phyloP scores from a whole-genome alignment of 768 basidiomycete species.

The Boletus eberwhitei region DNA sequence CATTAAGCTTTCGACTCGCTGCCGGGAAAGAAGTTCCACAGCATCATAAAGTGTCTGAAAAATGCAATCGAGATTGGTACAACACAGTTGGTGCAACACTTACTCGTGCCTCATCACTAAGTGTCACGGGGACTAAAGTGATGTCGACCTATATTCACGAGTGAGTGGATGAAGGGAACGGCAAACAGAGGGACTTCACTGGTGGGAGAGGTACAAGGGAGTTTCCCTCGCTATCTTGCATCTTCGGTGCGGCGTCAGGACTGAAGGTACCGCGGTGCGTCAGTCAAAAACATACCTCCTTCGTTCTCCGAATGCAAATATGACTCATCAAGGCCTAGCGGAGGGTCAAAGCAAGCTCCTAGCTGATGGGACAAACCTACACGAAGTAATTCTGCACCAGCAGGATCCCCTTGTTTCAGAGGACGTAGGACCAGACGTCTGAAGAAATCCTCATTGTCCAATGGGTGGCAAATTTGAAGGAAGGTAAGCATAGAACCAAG shows the following conservation, averaged over 20 bases:
- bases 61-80: background rate
- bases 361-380: slow-evolving; percentile 37
- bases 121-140: slow-evolving; percentile 66
- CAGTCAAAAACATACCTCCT: slow-evolving; percentile 50
- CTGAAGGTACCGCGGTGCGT: background rate
- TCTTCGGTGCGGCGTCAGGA: slow-evolving; percentile 42
- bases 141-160: slow-evolving; percentile 59
- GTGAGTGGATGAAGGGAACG: slow-evolving; percentile 1
- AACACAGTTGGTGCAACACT: slow-evolving; percentile 11
- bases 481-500: slow-evolving; percentile 85
- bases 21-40: slow-evolving; percentile 59
- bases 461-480: slow-evolving; percentile 77
- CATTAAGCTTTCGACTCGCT: slow-evolving; percentile 59
- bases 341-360: slow-evolving; percentile 3
- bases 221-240: slow-evolving; percentile 79
- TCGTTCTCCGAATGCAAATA: slow-evolving; percentile 77
- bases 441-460: slow-evolving; percentile 82
- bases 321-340: slow-evolving; percentile 71
- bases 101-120: slow-evolving; percentile 65
- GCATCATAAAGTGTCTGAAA: slow-evolving; percentile 63
- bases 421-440: slow-evolving; percentile 77
- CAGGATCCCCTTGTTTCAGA: slow-evolving; percentile 61
- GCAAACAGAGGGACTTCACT: slow-evolving; percentile 30
- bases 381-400: slow-evolving; percentile 67
- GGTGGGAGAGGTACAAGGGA: slow-evolving; percentile 73